Conservation (phyloP, 306 rosid species). For the Gynostemma pentaphyllum region DNA sequence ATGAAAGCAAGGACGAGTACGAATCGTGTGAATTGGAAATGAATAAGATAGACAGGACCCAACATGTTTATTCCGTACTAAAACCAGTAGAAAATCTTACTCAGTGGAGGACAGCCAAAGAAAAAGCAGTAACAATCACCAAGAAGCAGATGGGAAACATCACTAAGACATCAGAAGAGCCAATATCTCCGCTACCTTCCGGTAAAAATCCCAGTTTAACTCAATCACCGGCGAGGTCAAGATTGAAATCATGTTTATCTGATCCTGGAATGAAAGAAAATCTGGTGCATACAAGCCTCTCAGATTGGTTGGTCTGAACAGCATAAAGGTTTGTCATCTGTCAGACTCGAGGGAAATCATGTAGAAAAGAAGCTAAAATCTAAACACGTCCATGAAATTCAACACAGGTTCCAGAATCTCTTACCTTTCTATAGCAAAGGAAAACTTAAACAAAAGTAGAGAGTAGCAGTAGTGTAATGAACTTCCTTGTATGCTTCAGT, state of each 20-base stretch:
- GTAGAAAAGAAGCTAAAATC: constrained; percentile 1
- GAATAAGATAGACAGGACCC: constrained; percentile 13
- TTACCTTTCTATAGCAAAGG: neutral
- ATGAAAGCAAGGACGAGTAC: constrained; percentile 22
- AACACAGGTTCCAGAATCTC: neutral
- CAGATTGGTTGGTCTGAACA: constrained; percentile 45
- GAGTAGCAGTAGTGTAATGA: neutral
- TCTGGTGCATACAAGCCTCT: constrained; percentile 64
- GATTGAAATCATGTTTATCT: constrained; percentile 26
- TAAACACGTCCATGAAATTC: neutral
- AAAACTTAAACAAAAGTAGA: neutral
- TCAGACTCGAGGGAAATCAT: neutral
- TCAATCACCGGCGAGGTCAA: constrained; percentile 16
- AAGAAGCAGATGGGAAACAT: constrained; percentile 53
- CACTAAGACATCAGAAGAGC: constrained; percentile 25
- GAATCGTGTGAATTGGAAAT: neutral
- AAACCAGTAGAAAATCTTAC: constrained; percentile 65
- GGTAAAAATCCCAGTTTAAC: constrained; percentile 19
- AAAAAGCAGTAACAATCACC: constrained; percentile 36
- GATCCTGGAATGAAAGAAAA: constrained; percentile 49
- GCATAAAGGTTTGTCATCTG: neutral
- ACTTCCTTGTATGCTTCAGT: neutral
- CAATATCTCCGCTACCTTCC: constrained; percentile 9
- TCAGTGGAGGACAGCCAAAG: constrained; percentile 87
- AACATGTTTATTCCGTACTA: constrained; percentile 42